phyloP scores from a whole-genome alignment of 192 early-diverging fungal species.

The Backusella tuberculispora region DNA sequence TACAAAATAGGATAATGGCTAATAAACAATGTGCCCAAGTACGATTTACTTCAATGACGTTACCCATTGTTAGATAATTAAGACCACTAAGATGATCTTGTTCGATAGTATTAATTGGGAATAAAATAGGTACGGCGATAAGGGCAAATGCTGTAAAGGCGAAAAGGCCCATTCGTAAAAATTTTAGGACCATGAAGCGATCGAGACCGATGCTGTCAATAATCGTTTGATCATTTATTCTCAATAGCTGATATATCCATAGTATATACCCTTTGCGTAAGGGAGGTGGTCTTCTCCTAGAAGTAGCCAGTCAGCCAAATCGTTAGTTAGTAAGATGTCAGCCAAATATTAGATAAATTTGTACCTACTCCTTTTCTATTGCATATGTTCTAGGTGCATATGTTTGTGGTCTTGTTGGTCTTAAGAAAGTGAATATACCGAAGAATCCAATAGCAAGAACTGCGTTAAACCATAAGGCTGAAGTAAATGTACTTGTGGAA shows the following conservation, averaged over 20 bases:
- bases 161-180: conserved; percentile 66
- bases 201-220: conserved; percentile 68
- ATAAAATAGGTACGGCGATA: conserved; percentile 58
- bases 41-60: conserved; percentile 56
- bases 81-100: conserved; percentile 55
- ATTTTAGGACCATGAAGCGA: conserved; percentile 79
- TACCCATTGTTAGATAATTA: conserved; percentile 68
- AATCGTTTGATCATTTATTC: conserved; percentile 55
- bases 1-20: conserved; percentile 57
- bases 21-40: conserved; percentile 77
- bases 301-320: not conserved
- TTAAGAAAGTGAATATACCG: conserved; percentile 64
- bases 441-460: conserved; percentile 55
- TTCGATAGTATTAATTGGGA: conserved; percentile 73
- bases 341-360: not conserved
- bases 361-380: conserved; percentile 54
- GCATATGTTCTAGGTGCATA: conserved; percentile 76
- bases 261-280: conserved; percentile 54
- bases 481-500: conserved; percentile 67
- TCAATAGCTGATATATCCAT: conserved; percentile 65
- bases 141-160: conserved; percentile 65
- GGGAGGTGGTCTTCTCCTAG: conserved; percentile 56
- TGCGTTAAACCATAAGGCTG: conserved; percentile 72
- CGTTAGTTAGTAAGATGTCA: not conserved
- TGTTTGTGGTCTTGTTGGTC: conserved; percentile 64